A percentile compares a stretch with the other conserved stretches of the same genome.
phyloP scores from a whole-genome alignment of 228 moss, liverwort and hornwort species.

The Sphagnum fallax region DNA sequence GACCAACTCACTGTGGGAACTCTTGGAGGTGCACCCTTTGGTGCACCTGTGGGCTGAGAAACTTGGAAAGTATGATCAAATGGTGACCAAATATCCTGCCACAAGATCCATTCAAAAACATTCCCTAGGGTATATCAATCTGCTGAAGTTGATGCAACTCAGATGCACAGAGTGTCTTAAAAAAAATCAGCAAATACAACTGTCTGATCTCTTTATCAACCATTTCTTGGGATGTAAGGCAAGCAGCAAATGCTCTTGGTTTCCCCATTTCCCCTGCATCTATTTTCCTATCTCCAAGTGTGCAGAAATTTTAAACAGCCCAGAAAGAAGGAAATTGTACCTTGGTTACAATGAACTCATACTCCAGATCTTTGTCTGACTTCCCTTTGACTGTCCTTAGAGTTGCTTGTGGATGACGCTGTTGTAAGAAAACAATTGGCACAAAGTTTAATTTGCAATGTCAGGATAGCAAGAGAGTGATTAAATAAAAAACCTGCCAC shows the following conservation, averaged over 20 bases:
- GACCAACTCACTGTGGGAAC: conserved; percentile 10
- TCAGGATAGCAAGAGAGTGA: too few species aligned
- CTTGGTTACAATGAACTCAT: conserved; percentile 42
- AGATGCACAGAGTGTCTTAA: too few species aligned
- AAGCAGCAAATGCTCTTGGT: background rate
- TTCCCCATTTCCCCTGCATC: too few species aligned
- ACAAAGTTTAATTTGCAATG: too few species aligned
- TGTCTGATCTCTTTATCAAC: background rate
- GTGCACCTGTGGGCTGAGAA: conserved; percentile 11
- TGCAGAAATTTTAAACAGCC: background rate
- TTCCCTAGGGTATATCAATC: background rate
- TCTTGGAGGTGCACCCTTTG: conserved; percentile 9
- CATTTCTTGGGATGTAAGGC: background rate
- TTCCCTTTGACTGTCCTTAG: conserved; percentile 19
- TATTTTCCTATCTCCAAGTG: background rate
- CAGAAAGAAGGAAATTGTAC: conserved; percentile 5
- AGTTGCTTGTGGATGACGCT: conserved; percentile 56
- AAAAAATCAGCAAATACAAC: too few species aligned
- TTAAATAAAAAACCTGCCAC: background rate
- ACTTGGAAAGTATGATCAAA: conserved; percentile 21
- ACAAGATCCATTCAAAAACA: conserved; percentile 2
- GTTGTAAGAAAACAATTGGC: conserved; percentile 12
- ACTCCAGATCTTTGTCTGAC: conserved; percentile 14
- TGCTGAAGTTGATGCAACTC: background rate
- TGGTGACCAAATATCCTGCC: conserved; percentile 59